phyloP scores from a whole-genome alignment of 2,329 filamentous ascomycete species.

The Fusarium sp. region DNA sequence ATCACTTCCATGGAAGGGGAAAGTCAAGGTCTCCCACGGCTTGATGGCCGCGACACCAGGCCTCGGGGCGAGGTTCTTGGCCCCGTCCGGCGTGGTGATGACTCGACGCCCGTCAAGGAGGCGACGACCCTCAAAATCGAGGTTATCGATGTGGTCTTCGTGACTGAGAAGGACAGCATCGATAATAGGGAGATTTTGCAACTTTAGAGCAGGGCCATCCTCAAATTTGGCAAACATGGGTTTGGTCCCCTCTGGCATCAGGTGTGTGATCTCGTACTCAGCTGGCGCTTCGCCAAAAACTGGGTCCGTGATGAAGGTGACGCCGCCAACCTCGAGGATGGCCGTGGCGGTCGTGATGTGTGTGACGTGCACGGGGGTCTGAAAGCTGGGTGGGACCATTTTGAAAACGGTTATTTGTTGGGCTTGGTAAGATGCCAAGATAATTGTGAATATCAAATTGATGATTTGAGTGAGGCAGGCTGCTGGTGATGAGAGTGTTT shows the following conservation, averaged over 20 bases:
- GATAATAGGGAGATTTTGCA: slow-evolving; percentile 56
- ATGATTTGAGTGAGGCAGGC: background rate
- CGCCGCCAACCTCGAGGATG: background rate
- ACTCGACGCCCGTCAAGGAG: slow-evolving; percentile 59
- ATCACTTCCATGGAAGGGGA: slow-evolving; percentile 45
- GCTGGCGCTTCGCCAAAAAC: background rate
- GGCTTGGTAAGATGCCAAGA: background rate
- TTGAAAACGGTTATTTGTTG: background rate
- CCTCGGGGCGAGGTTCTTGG: slow-evolving; percentile 55
- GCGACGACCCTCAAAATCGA: slow-evolving; percentile 58
- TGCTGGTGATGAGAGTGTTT: background rate
- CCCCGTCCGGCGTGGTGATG: slow-evolving; percentile 59
- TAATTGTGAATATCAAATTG: background rate
- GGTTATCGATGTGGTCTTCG: slow-evolving; percentile 63
- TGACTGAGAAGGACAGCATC: slow-evolving; percentile 63
- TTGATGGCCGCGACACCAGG: slow-evolving; percentile 54
- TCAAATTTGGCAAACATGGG: slow-evolving; percentile 4
- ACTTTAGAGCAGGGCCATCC: slow-evolving; percentile 48
- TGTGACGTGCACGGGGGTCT: background rate
- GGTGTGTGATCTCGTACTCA: background rate
- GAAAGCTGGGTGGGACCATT: background rate
- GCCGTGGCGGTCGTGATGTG: background rate
- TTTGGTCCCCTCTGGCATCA: background rate
- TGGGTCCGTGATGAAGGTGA: background rate
- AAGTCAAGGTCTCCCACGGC: slow-evolving; percentile 52